Conservation (phyloP, 2,329 filamentous ascomycete species). For the Botrytis deweyae region DNA sequence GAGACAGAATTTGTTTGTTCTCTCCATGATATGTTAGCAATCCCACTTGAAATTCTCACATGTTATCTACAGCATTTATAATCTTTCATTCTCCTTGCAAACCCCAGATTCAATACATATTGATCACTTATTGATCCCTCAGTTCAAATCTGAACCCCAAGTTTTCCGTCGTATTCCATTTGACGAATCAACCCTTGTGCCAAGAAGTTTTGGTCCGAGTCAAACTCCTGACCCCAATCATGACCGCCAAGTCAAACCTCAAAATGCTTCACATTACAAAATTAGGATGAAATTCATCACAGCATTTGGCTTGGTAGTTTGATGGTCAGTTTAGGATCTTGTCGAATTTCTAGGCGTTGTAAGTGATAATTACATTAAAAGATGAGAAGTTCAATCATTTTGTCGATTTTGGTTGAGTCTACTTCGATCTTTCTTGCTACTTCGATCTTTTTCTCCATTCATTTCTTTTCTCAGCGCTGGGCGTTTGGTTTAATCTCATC, state of each 20-base stretch:
- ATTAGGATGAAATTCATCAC: constrained; percentile 9
- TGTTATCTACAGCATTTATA: background rate
- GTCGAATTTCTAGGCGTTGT: background rate
- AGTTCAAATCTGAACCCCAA: background rate
- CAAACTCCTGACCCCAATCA: background rate
- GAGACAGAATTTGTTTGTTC: background rate
- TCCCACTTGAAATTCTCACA: background rate
- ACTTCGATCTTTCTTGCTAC: background rate
- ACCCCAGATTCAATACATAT: background rate
- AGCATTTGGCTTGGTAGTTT: constrained; percentile 15
- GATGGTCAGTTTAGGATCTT: background rate
- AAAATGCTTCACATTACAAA: constrained; percentile 14
- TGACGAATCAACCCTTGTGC: background rate
- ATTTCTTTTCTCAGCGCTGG: constrained; percentile 15
- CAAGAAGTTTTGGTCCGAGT: constrained; percentile 22
- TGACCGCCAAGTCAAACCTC: constrained; percentile 21
- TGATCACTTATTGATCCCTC: background rate
- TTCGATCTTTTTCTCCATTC: background rate
- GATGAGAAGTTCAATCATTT: background rate
- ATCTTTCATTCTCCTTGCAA: background rate
- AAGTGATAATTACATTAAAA: background rate
- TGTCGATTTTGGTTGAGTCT: background rate
- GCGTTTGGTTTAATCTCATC: constrained; percentile 14
- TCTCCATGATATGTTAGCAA: background rate
- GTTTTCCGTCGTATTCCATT: background rate